Conservation (phyloP, 108 stramenopile species). For the Nitzschia sp. region DNA sequence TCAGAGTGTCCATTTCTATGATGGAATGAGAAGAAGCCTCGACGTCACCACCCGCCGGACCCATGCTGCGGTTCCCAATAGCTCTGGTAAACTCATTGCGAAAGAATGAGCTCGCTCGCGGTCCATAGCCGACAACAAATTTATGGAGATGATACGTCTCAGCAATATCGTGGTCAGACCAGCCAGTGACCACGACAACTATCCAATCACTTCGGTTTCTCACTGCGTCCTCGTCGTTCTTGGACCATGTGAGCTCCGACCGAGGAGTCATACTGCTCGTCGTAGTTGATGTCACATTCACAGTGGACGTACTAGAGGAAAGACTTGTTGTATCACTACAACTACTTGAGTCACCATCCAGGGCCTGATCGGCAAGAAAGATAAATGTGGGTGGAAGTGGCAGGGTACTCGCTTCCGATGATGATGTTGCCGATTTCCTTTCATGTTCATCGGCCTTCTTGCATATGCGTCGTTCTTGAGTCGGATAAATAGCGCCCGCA, state of each 20-base stretch:
- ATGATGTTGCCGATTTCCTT: too few species aligned
- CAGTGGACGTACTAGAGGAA: too few species aligned
- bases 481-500: too few species aligned
- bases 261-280: too few species aligned
- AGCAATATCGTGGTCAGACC: background rate
- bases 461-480: too few species aligned
- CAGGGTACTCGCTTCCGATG: too few species aligned
- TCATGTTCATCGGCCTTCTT: too few species aligned
- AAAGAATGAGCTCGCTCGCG: constrained; percentile 1
- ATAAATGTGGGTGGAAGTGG: too few species aligned
- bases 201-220: background rate
- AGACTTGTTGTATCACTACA: too few species aligned
- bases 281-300: too few species aligned
- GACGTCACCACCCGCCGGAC: background rate
- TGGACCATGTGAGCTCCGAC: background rate
- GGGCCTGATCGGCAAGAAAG: too few species aligned
- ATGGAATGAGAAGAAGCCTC: background rate
- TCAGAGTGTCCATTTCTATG: background rate
- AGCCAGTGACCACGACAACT: background rate
- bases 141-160: background rate
- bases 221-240: background rate
- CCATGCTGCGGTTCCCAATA: background rate
- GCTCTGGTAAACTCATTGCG: background rate
- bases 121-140: background rate
- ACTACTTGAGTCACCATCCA: too few species aligned